A percentile compares a stretch with the other conserved stretches of the same genome.
Conservation (phyloP, 345 rosid genomes). For the Eucalyptus marginata region DNA sequence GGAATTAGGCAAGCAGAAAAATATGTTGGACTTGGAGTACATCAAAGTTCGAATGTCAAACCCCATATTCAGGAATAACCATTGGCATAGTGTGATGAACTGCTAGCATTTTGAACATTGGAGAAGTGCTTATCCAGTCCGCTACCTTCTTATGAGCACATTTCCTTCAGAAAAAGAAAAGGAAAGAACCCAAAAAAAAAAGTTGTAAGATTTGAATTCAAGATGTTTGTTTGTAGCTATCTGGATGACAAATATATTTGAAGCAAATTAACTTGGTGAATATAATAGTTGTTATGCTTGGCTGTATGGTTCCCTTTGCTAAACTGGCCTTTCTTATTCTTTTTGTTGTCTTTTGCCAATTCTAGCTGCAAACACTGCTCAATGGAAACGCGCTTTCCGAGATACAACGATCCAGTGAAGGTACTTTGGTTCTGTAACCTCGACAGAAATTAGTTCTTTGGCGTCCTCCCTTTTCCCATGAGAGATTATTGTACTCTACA, state of each 20-base stretch:
- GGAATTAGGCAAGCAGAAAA: rapidly evolving
- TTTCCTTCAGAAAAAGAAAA: not conserved
- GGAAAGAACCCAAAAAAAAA: not conserved
- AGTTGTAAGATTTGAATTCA: not conserved
- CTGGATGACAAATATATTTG: not conserved
- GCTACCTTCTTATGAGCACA: not conserved
- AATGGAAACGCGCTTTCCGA: constrained; percentile 71
- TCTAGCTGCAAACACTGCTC: constrained; percentile 62
- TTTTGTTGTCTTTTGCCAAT: not conserved
- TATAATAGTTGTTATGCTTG: not conserved
- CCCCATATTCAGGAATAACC: not conserved
- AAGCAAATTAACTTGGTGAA: not conserved
- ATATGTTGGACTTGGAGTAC: not conserved
- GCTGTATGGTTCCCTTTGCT: not conserved
- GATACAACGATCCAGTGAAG: constrained; percentile 88
- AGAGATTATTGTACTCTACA: not conserved
- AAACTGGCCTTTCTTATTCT: not conserved
- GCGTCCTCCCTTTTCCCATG: not conserved
- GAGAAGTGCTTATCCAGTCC: not conserved
- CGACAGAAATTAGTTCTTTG: not conserved
- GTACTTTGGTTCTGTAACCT: constrained; percentile 13
- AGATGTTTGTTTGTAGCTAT: not conserved
- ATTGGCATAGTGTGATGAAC: not conserved
- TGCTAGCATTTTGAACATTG: not conserved
- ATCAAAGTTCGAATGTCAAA: not conserved